phyloP scores from a whole-genome alignment of 2,329 filamentous ascomycete genomes.

The Alternaria sp. region DNA sequence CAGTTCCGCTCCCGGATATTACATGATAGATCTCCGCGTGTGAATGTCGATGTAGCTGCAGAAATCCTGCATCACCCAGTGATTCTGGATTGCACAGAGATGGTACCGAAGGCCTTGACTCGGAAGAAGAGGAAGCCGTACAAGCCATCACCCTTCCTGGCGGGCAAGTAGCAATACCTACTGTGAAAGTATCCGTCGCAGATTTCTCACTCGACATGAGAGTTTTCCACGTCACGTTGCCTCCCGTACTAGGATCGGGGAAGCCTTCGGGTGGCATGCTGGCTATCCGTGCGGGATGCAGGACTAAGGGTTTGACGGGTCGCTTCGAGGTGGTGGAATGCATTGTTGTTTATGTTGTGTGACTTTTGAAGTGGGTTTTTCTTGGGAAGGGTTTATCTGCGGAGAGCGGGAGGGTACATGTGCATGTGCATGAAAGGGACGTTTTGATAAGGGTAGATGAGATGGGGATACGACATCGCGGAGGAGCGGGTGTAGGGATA shows the following conservation, averaged over 20 bases:
- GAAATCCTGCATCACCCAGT: slow-evolving; percentile 40
- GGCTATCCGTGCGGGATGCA: neutral
- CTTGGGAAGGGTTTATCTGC: neutral
- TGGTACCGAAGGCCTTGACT: neutral
- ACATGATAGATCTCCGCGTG: slow-evolving; percentile 58
- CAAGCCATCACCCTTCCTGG: neutral
- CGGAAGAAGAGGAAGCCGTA: neutral
- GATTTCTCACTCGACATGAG: slow-evolving; percentile 50
- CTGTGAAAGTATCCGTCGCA: slow-evolving; percentile 47
- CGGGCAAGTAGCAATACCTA: slow-evolving; percentile 50
- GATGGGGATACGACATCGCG: neutral
- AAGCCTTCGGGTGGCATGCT: slow-evolving; percentile 19
- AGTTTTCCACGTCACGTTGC: slow-evolving; percentile 53
- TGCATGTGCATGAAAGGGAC: neutral
- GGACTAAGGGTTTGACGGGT: neutral
- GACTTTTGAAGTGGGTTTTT: neutral
- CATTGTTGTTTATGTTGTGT: slow-evolving; percentile 7
- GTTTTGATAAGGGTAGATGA: neutral
- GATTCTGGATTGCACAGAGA: slow-evolving; percentile 15
- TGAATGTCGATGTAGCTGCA: slow-evolving; percentile 50
- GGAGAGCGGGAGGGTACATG: neutral
- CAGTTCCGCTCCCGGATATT: slow-evolving; percentile 47
- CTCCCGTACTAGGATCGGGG: slow-evolving; percentile 10
- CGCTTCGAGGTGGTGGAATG: neutral
- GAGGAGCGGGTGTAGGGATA: neutral